Base-by-base conservation (phyloP, 768 basidiomycete genomes). In the Sarcodon aspratus region DNA sequence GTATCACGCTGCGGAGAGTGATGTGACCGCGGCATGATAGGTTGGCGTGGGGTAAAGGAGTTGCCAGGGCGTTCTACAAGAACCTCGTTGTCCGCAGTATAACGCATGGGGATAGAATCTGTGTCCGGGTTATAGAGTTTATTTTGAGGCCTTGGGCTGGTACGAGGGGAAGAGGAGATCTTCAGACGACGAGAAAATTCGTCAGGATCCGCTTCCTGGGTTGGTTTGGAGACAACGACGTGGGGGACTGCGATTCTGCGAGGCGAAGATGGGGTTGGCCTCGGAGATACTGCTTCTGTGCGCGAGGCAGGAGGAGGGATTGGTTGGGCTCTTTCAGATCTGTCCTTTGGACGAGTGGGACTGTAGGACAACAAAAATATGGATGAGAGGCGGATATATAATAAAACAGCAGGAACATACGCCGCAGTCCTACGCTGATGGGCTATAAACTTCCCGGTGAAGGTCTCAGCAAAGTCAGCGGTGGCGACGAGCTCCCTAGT, bases 111-210 rank as follows among this genome's bases (percentile, higher is more conserved):
- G 21, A 83, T 72, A 9, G 79, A 74, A 58, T 88, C 85, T 0
- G 76, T 69, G 50, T 85, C 72, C 0, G 86, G 87, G 57, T 90
- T 84, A 65, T 71, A 91, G 0, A 90, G 73, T 54, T 81, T 82
- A 45, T 60, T 57, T 50, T 55, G 57, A 52, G 58, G 57, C 50
- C 61, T 49, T 59, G 40, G 40, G 63, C 62, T 52, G 48, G 57
- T 47, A 67, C 48, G 75, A 59, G 36, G 76, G 62, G 37, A 56
- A 17, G 73, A 64, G 6, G 85, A 84, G 15, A 87, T 82, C 61
- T 75, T 81, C 57, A 88, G 75, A 33, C 73, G 68, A 18, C 85
- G 79, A 40, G 78, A 80, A 59, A 88, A 88, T 47, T 85, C 84
- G 54, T 80, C 82, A 42, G 76, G 71, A 62, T 85, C 82, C 7